A percentile compares a stretch with the other conserved stretches of the same genome.
phyloP scores from a whole-genome alignment of 2,329 filamentous ascomycete genomes.

The Plenodomus tracheiphilus region DNA sequence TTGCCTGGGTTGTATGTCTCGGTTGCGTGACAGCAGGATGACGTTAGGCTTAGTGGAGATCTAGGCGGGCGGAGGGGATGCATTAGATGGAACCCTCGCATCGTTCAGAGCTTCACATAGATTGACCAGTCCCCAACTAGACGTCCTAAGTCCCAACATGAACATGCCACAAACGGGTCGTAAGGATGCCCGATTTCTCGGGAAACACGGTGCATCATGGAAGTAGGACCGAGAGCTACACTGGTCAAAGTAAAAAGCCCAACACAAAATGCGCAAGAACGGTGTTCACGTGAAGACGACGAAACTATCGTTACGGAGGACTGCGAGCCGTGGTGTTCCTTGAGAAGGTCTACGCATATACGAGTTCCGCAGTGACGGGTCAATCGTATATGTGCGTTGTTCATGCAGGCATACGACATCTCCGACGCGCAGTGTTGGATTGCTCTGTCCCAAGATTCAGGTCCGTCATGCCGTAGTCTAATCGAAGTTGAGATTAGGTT shows the following conservation, averaged over 20 bases:
- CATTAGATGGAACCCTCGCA: not conserved
- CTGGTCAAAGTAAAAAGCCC: too few relatives aligned
- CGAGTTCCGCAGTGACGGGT: not conserved
- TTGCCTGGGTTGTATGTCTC: not conserved
- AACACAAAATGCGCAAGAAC: too few relatives aligned
- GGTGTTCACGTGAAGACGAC: not conserved
- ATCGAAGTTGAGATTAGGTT: not conserved
- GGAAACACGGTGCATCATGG: not conserved
- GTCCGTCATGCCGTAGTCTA: not conserved
- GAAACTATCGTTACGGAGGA: not conserved
- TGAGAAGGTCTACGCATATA: not conserved
- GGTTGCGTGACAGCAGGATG: not conserved
- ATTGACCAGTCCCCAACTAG: not conserved
- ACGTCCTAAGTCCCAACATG: not conserved
- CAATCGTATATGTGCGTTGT: not conserved
- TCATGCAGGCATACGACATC: not conserved
- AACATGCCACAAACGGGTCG: not conserved
- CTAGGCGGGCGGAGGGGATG: too few relatives aligned
- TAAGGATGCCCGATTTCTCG: not conserved
- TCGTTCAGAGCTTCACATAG: not conserved
- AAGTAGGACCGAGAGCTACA: not conserved
- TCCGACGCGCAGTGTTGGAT: not conserved
- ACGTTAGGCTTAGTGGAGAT: too few relatives aligned
- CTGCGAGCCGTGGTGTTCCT: not conserved
- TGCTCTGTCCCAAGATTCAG: not conserved